Percentiles rank a stretch among this genome's conserved stretches.
These are phyloP conservation scores for Waitea zeae DNA, from an alignment of 1,284 basidiomycete species.

Conservation along the genomic window DNA sequence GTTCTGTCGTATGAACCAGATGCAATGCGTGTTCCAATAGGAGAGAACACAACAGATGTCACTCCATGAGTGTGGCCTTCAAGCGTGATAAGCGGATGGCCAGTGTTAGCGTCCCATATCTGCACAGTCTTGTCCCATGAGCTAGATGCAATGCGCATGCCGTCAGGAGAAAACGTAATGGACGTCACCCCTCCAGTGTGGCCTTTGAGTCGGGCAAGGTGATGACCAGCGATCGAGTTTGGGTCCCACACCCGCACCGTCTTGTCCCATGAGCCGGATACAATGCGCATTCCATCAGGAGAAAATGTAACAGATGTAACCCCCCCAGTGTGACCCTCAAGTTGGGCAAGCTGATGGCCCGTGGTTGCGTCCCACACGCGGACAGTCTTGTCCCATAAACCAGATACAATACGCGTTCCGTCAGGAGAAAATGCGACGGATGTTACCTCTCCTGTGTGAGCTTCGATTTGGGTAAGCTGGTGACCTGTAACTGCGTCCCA, in stretches of 20 bases:
- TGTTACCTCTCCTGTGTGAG: slow-evolving; percentile 3
- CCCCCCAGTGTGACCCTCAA: slow-evolving; percentile 6
- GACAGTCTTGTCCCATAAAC: slow-evolving; percentile 4
- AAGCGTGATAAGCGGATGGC: slow-evolving; percentile 1
- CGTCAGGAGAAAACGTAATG: slow-evolving; percentile 8
- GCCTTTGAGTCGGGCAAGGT: slow-evolving; percentile 6
- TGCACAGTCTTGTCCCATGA: slow-evolving; percentile 10
- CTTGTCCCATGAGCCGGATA: slow-evolving; percentile 9
- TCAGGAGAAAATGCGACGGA: slow-evolving; percentile 1
- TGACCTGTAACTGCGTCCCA: slow-evolving; percentile 5
- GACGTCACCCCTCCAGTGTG: slow-evolving; percentile 8
- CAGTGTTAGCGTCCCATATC: slow-evolving; percentile 10
- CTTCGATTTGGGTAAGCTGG: not conserved
- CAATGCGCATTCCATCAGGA: slow-evolving; percentile 8
- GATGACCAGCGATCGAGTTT: slow-evolving; percentile 6
- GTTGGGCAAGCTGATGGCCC: not conserved
- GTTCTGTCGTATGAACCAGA: slow-evolving; percentile 9
- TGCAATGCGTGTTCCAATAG: slow-evolving; percentile 5
- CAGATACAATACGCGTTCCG: slow-evolving; percentile 4
- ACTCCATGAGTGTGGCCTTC: slow-evolving; percentile 7
- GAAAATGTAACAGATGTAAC: slow-evolving; percentile 9
- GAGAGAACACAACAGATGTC: slow-evolving; percentile 5
- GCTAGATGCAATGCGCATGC: slow-evolving; percentile 8
- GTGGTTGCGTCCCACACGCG: slow-evolving; percentile 6
- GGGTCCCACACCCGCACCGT: slow-evolving; percentile 12